A percentile compares a stretch with the other conserved stretches of the same genome.
Evolutionary conservation across 108 stramenopile genomes (phyloP).

Genomic region (Conticribra weissflogii): DNA sequence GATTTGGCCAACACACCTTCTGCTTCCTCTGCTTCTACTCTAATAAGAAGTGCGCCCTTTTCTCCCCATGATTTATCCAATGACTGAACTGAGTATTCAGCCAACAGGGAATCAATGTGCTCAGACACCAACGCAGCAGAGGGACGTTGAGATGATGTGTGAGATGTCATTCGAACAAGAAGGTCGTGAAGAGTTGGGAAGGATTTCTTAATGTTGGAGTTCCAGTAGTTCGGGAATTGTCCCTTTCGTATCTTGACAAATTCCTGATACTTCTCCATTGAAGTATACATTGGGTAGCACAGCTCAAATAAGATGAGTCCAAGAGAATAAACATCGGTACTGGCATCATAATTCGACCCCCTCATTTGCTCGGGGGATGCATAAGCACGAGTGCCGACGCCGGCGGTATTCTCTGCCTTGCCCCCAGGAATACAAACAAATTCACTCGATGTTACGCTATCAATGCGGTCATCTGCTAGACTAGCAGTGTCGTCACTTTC

Average conservation of each 20-base stretch:
- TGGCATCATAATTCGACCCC: conserved; percentile 90
- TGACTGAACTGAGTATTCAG: conserved; percentile 75
- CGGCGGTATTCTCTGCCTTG: conserved; percentile 78
- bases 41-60: conserved; percentile 61
- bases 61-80: conserved; percentile 61
- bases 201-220: conserved; percentile 38
- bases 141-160: conserved; percentile 63
- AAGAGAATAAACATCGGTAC: conserved; percentile 92
- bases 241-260: conserved; percentile 35
- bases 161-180: conserved; percentile 70
- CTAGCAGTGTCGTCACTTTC: conserved; percentile 7
- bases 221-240: conserved; percentile 72
- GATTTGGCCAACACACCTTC: conserved; percentile 68
- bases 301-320: conserved; percentile 96
- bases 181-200: conserved; percentile 72
- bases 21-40: conserved; percentile 70
- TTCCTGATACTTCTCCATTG: conserved; percentile 69
- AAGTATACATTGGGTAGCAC: conserved; percentile 90
- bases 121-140: conserved; percentile 60
- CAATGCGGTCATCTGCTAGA: not conserved
- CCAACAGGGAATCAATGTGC: conserved; percentile 63
- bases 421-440: not conserved
- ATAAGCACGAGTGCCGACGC: conserved; percentile 93
- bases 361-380: conserved; percentile 94
- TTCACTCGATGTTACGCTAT: not conserved